These are phyloP conservation scores for Sporopachydermia quercuum DNA, from an alignment of 805 yeast genomes.

Conservation along the genomic window DNA sequence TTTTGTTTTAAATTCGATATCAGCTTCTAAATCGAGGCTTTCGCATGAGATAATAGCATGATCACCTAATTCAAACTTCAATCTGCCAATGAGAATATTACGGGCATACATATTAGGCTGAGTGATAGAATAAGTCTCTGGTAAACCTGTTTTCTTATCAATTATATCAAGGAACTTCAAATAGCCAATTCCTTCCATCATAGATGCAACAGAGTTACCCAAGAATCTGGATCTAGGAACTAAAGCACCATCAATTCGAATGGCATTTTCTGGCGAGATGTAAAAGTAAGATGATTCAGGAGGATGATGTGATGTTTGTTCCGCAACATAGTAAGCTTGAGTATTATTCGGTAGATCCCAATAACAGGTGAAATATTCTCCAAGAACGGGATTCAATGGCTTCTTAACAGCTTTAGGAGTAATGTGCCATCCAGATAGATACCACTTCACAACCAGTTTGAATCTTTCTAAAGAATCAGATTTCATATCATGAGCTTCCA, in stretches of 20 bases:
- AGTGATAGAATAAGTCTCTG: conserved; percentile 69
- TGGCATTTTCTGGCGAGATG: conserved; percentile 62
- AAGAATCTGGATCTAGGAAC: conserved; percentile 78
- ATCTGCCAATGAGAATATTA: conserved; percentile 81
- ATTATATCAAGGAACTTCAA: conserved; percentile 48
- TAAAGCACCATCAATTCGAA: conserved; percentile 79
- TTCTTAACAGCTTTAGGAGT: conserved; percentile 97
- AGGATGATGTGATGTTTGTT: conserved; percentile 97
- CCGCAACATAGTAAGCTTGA: conserved; percentile 74
- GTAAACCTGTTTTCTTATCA: conserved; percentile 26
- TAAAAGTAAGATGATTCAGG: conserved; percentile 92
- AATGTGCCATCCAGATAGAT: conserved; percentile 92
- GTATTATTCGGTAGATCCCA: conserved; percentile 75
- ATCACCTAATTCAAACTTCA: conserved; percentile 87
- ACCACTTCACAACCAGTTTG: conserved; percentile 68
- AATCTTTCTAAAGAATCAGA: conserved; percentile 55
- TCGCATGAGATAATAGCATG: conserved; percentile 66
- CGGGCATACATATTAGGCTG: conserved; percentile 95
- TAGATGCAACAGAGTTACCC: conserved; percentile 93
- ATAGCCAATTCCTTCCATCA: conserved; percentile 85
- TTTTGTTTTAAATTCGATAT: conserved; percentile 86
- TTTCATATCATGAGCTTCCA: conserved; percentile 51
- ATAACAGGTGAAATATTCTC: conserved; percentile 80
- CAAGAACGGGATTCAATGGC: conserved; percentile 88
- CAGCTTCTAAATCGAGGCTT: conserved; percentile 44